phyloP scores from a whole-genome alignment of 345 rosid genomes.

The Syzygium aqueum region DNA sequence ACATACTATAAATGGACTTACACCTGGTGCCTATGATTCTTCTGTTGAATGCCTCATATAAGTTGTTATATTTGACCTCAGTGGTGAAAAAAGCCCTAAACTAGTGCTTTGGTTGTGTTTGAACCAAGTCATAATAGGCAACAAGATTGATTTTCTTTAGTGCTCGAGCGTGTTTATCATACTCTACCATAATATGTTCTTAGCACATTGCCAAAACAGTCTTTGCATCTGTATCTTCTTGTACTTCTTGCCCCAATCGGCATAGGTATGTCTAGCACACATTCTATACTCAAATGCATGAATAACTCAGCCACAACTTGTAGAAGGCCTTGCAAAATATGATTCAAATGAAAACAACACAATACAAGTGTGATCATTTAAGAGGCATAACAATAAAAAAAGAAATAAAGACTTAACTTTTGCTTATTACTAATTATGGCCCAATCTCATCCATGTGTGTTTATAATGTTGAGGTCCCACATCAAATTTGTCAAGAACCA shows the following conservation, averaged over 20 bases:
- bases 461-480: not conserved
- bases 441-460: not conserved
- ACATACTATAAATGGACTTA: not conserved
- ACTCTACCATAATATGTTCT: not conserved
- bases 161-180: not conserved
- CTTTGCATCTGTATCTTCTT: not conserved
- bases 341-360: not conserved
- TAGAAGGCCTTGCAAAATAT: not conserved
- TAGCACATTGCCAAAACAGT: not conserved
- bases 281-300: not conserved
- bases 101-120: fast-evolving
- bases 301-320: not conserved
- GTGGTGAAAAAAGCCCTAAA: not conserved
- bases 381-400: not conserved
- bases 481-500: not conserved
- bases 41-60: not conserved
- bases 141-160: fast-evolving
- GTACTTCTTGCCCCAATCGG: not conserved
- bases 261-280: not conserved
- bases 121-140: not conserved
- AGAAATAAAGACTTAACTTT: too few species aligned
- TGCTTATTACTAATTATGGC: not conserved
- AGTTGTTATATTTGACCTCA: not conserved
- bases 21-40: not conserved
- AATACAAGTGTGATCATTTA: not conserved